Evolutionary conservation across 2,329 filamentous ascomycete genomes (phyloP).

Genomic region (Podosphaera xanthii): DNA sequence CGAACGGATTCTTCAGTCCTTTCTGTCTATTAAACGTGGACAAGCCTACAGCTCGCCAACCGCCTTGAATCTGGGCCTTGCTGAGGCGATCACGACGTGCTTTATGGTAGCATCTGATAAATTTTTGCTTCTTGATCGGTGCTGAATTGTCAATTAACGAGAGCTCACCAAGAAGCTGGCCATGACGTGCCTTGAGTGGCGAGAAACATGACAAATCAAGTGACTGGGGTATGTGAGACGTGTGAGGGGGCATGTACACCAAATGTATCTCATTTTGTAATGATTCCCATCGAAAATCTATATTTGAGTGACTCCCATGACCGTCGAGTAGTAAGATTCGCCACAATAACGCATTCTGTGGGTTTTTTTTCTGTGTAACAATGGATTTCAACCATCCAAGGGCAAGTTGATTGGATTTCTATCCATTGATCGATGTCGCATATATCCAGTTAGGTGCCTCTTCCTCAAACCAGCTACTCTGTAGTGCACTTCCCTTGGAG

Average conservation of each 20-base stretch:
- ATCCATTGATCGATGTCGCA: no score
- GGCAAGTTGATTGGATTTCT: neutral
- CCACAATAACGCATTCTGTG: neutral
- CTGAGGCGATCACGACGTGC: no score
- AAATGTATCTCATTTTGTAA: neutral
- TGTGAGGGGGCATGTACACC: no score
- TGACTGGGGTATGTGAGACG: no score
- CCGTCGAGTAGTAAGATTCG: neutral
- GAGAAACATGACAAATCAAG: no score
- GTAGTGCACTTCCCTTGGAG: neutral
- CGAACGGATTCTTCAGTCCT: neutral
- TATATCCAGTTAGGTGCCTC: neutral
- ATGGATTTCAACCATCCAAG: neutral
- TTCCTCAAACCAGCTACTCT: neutral
- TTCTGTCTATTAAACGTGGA: neutral
- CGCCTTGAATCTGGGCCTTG: neutral
- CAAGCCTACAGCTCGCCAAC: neutral
- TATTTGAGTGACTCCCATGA: neutral
- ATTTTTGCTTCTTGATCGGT: no score
- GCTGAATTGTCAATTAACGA: no score
- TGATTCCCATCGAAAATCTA: neutral
- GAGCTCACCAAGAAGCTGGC: no score
- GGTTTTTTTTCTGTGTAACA: neutral
- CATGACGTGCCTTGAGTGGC: no score
- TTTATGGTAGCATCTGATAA: no score